Evolutionary conservation across 441 rosid species (phyloP).

Genomic region (Pelargonium cotyledonis): DNA sequence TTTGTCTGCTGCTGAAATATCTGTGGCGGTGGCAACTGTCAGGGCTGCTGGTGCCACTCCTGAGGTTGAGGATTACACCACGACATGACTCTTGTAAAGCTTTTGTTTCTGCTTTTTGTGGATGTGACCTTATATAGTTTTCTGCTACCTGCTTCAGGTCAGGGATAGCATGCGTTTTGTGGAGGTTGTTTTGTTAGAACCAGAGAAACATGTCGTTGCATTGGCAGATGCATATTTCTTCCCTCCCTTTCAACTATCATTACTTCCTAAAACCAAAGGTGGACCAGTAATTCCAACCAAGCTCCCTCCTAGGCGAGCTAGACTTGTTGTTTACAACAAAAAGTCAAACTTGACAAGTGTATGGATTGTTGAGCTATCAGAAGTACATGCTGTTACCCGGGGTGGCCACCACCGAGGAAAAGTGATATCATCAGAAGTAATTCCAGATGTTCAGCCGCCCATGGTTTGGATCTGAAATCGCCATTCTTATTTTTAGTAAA

Average conservation of each 20-base stretch:
- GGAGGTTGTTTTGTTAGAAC: constrained; percentile 69
- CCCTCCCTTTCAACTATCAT: constrained; percentile 83
- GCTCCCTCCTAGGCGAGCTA: constrained; percentile 76
- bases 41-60: constrained; percentile 89
- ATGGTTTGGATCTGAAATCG: constrained; percentile 40
- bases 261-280: constrained; percentile 63
- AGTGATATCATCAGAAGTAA: constrained; percentile 58
- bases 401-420: constrained; percentile 91
- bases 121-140: neutral
- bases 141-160: constrained; percentile 36
- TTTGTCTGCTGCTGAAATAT: constrained; percentile 71
- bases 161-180: constrained; percentile 83
- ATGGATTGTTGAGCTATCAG: constrained; percentile 70
- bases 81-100: neutral
- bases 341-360: constrained; percentile 73
- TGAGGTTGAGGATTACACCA: constrained; percentile 42
- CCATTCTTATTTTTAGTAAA: neutral
- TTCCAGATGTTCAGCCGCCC: constrained; percentile 84
- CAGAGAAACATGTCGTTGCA: constrained; percentile 70
- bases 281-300: constrained; percentile 75
- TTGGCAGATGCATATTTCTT: constrained; percentile 84
- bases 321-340: constrained; percentile 66
- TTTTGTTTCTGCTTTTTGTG: neutral
- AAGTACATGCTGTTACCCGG: constrained; percentile 79
- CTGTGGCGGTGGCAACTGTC: constrained; percentile 81